Base-by-base conservation (phyloP, 2,329 filamentous ascomycete genomes). In the Cordyceps farinosa region DNA sequence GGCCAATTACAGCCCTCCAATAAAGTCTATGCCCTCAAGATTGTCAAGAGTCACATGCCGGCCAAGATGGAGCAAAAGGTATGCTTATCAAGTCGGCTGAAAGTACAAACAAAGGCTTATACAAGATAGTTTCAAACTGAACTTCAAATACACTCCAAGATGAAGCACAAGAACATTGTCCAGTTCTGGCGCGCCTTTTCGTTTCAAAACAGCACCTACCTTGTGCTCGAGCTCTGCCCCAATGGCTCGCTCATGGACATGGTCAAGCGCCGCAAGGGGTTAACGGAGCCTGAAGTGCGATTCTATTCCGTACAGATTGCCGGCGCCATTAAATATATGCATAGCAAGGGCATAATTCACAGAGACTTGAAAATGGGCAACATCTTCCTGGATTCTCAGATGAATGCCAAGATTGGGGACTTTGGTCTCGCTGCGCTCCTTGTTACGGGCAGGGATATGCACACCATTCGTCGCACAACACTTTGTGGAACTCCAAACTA, bases 391-490 rank as follows among this genome's bases (percentile, higher is more conserved):
- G 95, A 99, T 75, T 86, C 87, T 61, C 83, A 92, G 68, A 97
- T 99, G 94, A 96, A 99, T 72, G 89, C 97, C 70, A 99, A 99
- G 75, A 92, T 99, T 70, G 95, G 95, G 51, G 95, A 99, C 75
- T 99, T 99, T 78, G 95, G 95, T 3, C 82, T 99, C 62, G 95
- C 95, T 36, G 95, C 96, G 34, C 82, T 99, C 69, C 82, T 98
- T 63, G 88, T 98, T 51, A 96, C 93, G 10, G 92, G 94, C 72
- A 92, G 90, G 74, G 95, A 99, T 72, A 91, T 91, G 84, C 88
- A 88, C 75, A 92, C 86, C 65, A 87, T 87, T 70, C 87, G 95
- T 67, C 86, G 96, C 70, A 97, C 92, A 32, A 99, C 95, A 7
- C 86, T 99, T 65, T 99, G 95, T 70, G 95, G 95, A 64, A 99